phyloP scores from a whole-genome alignment of 2,329 filamentous ascomycete genomes.

The Epichloe elymi region DNA sequence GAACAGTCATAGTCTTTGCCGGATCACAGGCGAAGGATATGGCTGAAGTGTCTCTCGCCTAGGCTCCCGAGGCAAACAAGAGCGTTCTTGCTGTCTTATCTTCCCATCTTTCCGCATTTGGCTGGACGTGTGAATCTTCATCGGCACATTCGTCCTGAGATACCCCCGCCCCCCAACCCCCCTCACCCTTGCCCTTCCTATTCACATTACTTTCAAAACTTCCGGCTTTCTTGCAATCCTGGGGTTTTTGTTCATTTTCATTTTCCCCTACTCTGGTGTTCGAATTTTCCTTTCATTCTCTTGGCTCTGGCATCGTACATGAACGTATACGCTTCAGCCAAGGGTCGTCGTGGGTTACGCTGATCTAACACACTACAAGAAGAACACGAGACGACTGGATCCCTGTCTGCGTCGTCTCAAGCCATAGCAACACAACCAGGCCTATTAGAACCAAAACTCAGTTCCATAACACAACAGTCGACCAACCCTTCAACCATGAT shows the following conservation, averaged over 20 bases:
- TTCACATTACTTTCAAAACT: background rate
- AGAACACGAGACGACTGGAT: background rate
- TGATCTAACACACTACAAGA: background rate
- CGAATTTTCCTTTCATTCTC: background rate
- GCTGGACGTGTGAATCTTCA: background rate
- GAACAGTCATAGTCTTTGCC: background rate
- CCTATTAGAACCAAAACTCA: background rate
- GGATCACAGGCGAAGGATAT: background rate
- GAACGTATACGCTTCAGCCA: background rate
- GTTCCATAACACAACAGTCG: background rate
- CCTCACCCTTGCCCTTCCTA: background rate
- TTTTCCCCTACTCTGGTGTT: background rate
- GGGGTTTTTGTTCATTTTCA: background rate
- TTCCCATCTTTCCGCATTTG: constrained; percentile 1
- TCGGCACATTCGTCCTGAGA: background rate
- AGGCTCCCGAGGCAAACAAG: background rate
- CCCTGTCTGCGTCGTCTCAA: background rate
- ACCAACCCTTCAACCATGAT: constrained; percentile 28
- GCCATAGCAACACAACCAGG: background rate
- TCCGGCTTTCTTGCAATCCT: too few species aligned
- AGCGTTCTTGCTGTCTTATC: constrained; percentile 1
- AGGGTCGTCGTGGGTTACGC: background rate
- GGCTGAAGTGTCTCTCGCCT: background rate
- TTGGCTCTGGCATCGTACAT: background rate
- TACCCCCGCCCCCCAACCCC: background rate